Conservation (phyloP, 768 basidiomycete species). For the Leccinellum luteum region DNA sequence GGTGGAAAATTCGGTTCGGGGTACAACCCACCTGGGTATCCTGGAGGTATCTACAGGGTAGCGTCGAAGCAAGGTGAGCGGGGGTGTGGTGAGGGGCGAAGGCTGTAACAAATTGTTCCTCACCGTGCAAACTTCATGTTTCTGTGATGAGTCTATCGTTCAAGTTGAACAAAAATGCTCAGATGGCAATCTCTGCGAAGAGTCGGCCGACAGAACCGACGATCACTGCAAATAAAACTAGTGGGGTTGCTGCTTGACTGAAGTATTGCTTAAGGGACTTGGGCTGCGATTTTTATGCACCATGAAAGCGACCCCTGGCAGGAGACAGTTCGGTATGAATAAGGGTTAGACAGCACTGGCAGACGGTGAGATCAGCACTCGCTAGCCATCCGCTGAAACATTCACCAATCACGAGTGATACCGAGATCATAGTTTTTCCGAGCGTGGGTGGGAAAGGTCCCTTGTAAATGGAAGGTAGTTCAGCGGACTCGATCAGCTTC, state of each 20-base stretch:
- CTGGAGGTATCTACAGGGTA: conserved; percentile 54
- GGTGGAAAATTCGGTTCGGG: neutral
- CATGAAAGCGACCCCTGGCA: neutral
- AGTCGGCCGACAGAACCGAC: neutral
- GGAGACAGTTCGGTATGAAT: neutral
- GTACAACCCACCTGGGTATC: conserved; percentile 56
- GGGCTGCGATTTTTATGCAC: neutral
- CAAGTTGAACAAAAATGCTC: neutral
- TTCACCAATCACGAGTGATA: neutral
- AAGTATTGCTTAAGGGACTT: neutral
- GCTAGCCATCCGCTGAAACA: neutral
- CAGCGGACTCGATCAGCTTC: no score
- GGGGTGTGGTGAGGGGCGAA: neutral
- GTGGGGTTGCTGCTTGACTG: neutral
- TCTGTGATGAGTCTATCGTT: neutral
- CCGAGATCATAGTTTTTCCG: neutral
- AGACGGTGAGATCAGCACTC: neutral
- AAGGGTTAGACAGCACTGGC: neutral
- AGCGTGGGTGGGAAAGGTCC: neutral
- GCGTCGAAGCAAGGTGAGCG: neutral
- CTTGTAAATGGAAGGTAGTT: neutral
- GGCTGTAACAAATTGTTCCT: conserved; percentile 10
- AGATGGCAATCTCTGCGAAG: neutral
- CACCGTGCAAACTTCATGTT: conserved; percentile 63
- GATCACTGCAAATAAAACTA: neutral